Base-by-base conservation (phyloP, 1,139 yeast genomes). In the Scheffersomyces titani region DNA sequence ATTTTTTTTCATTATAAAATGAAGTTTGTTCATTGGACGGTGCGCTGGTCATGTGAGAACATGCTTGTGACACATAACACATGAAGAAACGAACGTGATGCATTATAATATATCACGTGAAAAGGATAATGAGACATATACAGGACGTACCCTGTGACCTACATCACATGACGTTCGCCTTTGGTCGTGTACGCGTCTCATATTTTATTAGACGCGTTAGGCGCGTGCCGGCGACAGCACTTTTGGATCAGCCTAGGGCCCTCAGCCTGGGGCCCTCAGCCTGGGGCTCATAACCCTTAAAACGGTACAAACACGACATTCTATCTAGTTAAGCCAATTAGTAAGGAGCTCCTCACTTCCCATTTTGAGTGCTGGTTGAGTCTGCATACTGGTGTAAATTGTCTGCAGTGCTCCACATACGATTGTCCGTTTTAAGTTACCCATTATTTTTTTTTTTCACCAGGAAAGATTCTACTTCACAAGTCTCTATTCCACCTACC, bases 1-100 rank as follows among this genome's bases (percentile, higher is more conserved):
- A 30, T 30, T 30, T 20, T 46, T 46, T 46, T 22, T 46, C 49
- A 46, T 46, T 46, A 46, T 46, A 46, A 67, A 67, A 66, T 61
- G 70, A 61, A 54, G 57, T 55, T 58, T 57, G 61, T 63, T 66
- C 65, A 67, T 67, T 67, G 71, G 71, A 46, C 49, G 49, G 49
- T 6, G 40, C 40, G 13, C 40, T 30, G 3, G 40, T 30, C 40
- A 30, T 11, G 40, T 11, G 40, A 24, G 2, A 7, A 2, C 2
- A 2, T 4, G 7, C 30, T 6, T 11, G 30, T 2, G 4, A 3
- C 7, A 24, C 30, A 24, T 3, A 2, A 4, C 40, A 30, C 40
- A 30, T 30, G 40, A 30, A 11, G 6, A 13, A 30, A 30, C 3
- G 2, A 9, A 13, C 6, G 24, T 30, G 40, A 30, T 7, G 16